Conservation (phyloP, 768 basidiomycete genomes). For the Rhodotorula babjevae region DNA sequence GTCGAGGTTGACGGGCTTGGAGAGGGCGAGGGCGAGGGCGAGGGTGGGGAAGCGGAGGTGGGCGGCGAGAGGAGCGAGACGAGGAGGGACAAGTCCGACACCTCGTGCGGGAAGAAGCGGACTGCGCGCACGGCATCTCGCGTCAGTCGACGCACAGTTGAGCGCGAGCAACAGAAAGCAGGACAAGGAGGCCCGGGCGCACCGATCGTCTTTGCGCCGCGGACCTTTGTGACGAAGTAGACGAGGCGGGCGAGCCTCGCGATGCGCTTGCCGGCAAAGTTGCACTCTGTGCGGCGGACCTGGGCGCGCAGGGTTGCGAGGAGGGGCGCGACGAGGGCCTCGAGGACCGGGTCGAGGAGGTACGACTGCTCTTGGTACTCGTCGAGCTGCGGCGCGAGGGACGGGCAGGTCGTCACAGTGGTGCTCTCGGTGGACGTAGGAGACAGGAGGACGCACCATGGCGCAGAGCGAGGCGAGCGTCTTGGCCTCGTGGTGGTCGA, state of each 20-base stretch:
- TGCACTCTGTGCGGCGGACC: conserved; percentile 47
- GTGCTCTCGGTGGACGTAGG: no score
- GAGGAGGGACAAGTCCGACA: conserved; percentile 71
- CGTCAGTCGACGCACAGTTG: neutral
- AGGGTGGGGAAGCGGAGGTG: no score
- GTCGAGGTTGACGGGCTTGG: conserved; percentile 44
- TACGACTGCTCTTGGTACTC: conserved; percentile 91
- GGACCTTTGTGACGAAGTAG: conserved; percentile 75
- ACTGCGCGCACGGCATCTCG: conserved; percentile 53
- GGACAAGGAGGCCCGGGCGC: conserved; percentile 30
- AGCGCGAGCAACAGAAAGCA: neutral
- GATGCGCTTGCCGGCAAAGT: conserved; percentile 50
- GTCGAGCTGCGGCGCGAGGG: conserved; percentile 57
- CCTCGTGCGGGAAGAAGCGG: conserved; percentile 88
- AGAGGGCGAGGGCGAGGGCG: conserved; percentile 19
- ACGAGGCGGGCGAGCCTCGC: conserved; percentile 60
- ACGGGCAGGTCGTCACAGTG: neutral
- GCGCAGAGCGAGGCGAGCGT: conserved; percentile 36
- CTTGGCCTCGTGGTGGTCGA: neutral
- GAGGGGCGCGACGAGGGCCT: conserved; percentile 69
- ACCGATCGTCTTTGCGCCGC: conserved; percentile 91
- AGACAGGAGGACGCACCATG: conserved; percentile 43
- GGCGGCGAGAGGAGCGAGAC: conserved; percentile 52
- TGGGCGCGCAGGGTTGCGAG: conserved; percentile 61
- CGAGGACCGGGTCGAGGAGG: conserved; percentile 82